Evolutionary conservation across 352 stramenopile species (phyloP).

Genomic region (Pythium myriotylum): DNA sequence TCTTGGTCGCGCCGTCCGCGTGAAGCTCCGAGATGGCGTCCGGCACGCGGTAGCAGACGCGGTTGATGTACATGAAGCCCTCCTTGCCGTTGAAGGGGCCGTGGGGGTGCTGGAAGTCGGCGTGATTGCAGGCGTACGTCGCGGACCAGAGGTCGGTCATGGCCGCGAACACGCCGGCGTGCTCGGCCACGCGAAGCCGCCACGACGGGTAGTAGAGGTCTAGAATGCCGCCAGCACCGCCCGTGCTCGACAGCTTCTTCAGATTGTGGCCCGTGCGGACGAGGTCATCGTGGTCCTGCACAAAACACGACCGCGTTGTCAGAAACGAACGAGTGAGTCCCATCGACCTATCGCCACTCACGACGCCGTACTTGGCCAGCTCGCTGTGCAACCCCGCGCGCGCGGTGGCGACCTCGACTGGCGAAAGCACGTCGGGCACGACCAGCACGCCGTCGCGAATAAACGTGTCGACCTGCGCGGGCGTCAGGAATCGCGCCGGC

Average conservation of each 20-base stretch:
- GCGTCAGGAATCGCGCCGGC: slow-evolving; percentile 37
- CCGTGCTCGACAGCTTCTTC: slow-evolving; percentile 84
- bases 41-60: slow-evolving; percentile 68
- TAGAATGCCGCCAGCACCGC: slow-evolving; percentile 85
- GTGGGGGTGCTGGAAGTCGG: slow-evolving; percentile 70
- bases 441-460: slow-evolving; percentile 68
- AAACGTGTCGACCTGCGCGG: slow-evolving; percentile 70
- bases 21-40: slow-evolving; percentile 55
- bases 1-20: slow-evolving; percentile 54
- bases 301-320: neutral
- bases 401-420: slow-evolving; percentile 56
- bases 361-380: slow-evolving; percentile 72
- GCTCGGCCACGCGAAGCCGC: slow-evolving; percentile 77
- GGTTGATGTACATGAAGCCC: slow-evolving; percentile 90
- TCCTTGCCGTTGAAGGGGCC: slow-evolving; percentile 66
- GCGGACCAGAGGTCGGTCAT: slow-evolving; percentile 83
- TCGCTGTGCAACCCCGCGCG: slow-evolving; percentile 62
- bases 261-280: slow-evolving; percentile 63
- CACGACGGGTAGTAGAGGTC: slow-evolving; percentile 91
- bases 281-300: slow-evolving; percentile 67
- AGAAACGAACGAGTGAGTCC: neutral
- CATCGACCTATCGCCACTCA: slow-evolving; percentile 30
- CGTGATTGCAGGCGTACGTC: slow-evolving; percentile 63
- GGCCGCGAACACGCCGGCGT: slow-evolving; percentile 70
- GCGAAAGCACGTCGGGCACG: slow-evolving; percentile 67